These are phyloP conservation scores for Candida coleopterorum DNA, from an alignment of 805 yeast genomes.

Conservation along the genomic window DNA sequence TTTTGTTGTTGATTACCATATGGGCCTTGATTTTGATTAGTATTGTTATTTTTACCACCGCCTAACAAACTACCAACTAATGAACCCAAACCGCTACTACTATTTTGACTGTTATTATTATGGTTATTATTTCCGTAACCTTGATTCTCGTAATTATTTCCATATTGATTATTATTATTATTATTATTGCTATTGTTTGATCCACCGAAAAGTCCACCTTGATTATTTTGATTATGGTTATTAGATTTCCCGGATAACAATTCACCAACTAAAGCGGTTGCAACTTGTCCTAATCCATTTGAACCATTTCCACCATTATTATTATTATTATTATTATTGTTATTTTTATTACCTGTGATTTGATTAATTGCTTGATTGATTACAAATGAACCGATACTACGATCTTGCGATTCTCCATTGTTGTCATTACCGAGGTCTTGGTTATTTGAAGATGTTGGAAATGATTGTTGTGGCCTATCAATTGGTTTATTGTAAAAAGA, in stretches of 20 bases:
- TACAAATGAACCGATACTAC: constrained; percentile 10
- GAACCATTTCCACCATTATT: constrained; percentile 3
- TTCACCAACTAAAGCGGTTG: constrained; percentile 8
- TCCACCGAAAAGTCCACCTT: constrained; percentile 6
- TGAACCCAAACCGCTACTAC: constrained; percentile 7
- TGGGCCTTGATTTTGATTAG: neutral
- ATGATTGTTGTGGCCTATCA: constrained; percentile 2
- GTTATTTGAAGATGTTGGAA: neutral
- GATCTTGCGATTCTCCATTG: constrained; percentile 4
- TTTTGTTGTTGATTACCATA: neutral
- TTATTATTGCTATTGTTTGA: constrained; percentile 3
- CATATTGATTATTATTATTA: constrained; percentile 1
- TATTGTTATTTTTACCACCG: constrained; percentile 6
- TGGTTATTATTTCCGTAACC: constrained; percentile 3
- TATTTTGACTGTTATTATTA: neutral
- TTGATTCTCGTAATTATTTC: constrained; percentile 1
- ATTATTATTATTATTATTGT: neutral
- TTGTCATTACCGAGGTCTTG: neutral
- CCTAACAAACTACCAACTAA: constrained; percentile 9
- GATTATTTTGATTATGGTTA: constrained; percentile 2
- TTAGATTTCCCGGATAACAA: constrained; percentile 1
- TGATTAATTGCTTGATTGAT: constrained; percentile 8
- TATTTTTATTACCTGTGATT: constrained; percentile 2
- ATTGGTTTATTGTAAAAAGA: neutral
- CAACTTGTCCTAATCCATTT: constrained; percentile 6